Base-by-base conservation (phyloP, 495 filamentous ascomycete species). In the Aspergillus homomorphus region DNA sequence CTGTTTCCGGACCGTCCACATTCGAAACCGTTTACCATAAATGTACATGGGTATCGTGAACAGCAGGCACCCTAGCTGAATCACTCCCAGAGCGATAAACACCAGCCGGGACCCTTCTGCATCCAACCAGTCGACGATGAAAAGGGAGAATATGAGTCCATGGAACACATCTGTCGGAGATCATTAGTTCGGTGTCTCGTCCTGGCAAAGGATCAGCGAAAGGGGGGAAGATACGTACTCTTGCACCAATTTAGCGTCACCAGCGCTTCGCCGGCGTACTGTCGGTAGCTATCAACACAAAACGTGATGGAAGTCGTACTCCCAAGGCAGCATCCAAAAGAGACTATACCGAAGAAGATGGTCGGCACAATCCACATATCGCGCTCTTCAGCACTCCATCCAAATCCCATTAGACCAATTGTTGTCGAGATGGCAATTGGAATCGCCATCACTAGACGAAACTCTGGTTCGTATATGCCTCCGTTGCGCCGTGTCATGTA, bases 261-360 rank as follows among this genome's bases (percentile, higher is more conserved):
- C 45, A 98, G 78, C 10, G 93, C 94, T 71, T 97, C 93, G 46
- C 92, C 91, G 1, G 94, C 94, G 69, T 96, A 97, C 69, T 94
- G 89, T 16, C 93, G 82, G 69, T 97, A 96, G 62, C 87, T 90
- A 69, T 98, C 93, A 22, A 98, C 91, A 53, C 87, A 90, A 64
- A 96, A 97, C 0, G 94, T 96, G 63, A 98, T 96, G 22, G 89
- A 83, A 1, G 93, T 97, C n/a, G 93, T 97, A 49, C 87, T 90
- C 1, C 92, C 93, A 10, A 97, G 80, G 44, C 89, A 88, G 69
- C 94, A 97, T 2, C 94, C 94, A 68, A 98, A 98, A 16, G 90
- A 95, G 56, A 96, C 87, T 45, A 95, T 68, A 1, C 91, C 92
- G 62, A 97, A 96, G 76, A 97, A 97, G 0, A 95, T 68, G 0